Evolutionary conservation across 164 flowering plant genomes (phyloP), one percentile per base, ranked within the genome.

Genomic region (Stephania yunnanensis): DNA sequence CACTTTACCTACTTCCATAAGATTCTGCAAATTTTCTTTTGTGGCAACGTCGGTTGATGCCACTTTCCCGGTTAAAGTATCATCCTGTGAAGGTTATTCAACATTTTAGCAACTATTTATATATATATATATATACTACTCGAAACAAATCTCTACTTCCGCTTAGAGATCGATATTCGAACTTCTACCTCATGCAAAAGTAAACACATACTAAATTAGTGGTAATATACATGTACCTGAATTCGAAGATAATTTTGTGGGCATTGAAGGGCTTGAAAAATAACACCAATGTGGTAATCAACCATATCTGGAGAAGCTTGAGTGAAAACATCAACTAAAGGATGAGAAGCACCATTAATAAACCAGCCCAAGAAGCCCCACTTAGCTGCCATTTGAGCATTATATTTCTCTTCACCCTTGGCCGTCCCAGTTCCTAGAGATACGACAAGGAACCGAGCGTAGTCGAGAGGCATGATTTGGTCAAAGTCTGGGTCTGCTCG

Each of bases 321-420:
- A 30, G 68, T 71, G 55, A 84, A 86, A 10, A 77, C 75, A 73
- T 82, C 83, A 20, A 82, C 70, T 44, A 86, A 71, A 63, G 89
- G 89, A 50, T 76, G 79, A 4, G 81, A 67, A 0, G 78, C 83
- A 15, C 67, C 55, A 3, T 77, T 46, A 22, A 12, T 44, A 5
- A 89, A 20, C 95, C 93, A 91, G 0, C 79, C 66, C 11, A 88
- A 8, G 20, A 78, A 7, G 1, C 91, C 89, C 95, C 95, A 91
- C 17, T 84, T 84, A 1, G 89, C 73, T 10, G 87, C 83, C 66
- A 19, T 75, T 64, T 75, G 29, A 11, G 95, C 87, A 71, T 44
- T 78, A 78, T 86, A 88, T 46, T 80, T 85, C 11, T 77, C 10
- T 36, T 83, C 86, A 0, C 2, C 64, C 80, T 80, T 87, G 12